Conservation (phyloP, 2,329 filamentous ascomycete genomes). For the Diaporthe ilicicola region DNA sequence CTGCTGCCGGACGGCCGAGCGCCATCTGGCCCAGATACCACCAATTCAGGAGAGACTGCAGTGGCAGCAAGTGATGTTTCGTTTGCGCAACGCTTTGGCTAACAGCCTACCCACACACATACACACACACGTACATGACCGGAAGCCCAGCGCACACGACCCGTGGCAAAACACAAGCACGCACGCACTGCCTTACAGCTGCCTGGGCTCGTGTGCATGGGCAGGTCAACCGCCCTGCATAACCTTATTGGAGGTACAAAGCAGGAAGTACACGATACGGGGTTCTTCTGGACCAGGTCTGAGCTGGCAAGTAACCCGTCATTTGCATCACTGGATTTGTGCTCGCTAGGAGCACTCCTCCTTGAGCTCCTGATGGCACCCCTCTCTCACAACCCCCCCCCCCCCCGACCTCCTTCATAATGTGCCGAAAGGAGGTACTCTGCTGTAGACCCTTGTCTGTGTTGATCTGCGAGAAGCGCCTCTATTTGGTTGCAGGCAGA, state of each 20-base stretch:
- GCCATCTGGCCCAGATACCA: background rate
- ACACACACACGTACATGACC: conserved; percentile 36
- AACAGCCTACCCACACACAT: conserved; percentile 35
- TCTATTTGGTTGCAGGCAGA: background rate
- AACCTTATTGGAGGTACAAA: conserved; percentile 24
- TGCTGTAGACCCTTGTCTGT: conserved; percentile 7
- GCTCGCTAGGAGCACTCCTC: conserved; percentile 25
- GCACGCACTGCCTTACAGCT: conserved; percentile 30
- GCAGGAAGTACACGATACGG: conserved; percentile 24
- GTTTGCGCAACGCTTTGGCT: conserved; percentile 19
- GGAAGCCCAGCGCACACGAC: conserved; percentile 26
- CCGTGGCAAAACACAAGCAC: conserved; percentile 35
- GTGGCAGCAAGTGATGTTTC: conserved; percentile 1
- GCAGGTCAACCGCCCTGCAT: conserved; percentile 28
- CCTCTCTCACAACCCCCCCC: conserved; percentile 21
- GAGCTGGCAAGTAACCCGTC: conserved; percentile 27
- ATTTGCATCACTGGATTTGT: conserved; percentile 3
- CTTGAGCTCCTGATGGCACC: background rate
- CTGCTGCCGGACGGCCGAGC: conserved; percentile 1
- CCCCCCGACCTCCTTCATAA: background rate
- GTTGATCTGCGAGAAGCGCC: conserved; percentile 18
- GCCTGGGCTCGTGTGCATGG: conserved; percentile 20
- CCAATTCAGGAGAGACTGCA: background rate
- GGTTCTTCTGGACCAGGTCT: conserved; percentile 23
- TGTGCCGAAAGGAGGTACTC: background rate